Percentiles rank a stretch among this genome's conserved stretches.
These are phyloP conservation scores for Linum tenue DNA, from an alignment of 345 rosid genomes.

Conservation along the genomic window DNA sequence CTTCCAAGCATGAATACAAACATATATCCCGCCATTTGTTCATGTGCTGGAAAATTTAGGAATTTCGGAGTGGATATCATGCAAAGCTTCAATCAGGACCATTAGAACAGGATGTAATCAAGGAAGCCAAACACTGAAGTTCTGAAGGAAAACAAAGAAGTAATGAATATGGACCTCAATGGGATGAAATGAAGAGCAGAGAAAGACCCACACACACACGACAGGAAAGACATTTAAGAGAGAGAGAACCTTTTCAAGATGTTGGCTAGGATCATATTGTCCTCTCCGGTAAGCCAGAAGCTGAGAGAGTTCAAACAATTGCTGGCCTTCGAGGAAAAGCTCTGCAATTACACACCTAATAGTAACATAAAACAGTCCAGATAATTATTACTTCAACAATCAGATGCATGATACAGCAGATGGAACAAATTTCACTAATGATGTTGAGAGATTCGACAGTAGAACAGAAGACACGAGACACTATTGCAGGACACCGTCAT, in stretches of 20 bases:
- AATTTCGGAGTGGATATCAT: neutral
- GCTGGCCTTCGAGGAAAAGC: constrained; percentile 96
- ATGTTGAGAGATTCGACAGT: neutral
- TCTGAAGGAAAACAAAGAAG: neutral
- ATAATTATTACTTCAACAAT: constrained; percentile 4
- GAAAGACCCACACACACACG: neutral
- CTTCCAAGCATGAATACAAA: constrained; percentile 3
- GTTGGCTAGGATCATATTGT: constrained; percentile 94
- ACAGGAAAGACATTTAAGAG: neutral
- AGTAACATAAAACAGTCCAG: constrained; percentile 10
- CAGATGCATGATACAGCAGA: neutral
- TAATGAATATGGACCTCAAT: neutral
- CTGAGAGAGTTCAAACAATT: constrained; percentile 91
- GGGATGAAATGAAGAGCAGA: neutral
- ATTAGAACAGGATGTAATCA: neutral
- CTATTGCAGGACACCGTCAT: neutral
- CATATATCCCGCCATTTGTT: neutral
- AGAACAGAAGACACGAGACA: neutral
- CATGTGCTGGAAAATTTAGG: neutral
- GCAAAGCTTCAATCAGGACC: neutral
- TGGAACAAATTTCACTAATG: neutral
- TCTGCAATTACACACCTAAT: constrained; percentile 96
- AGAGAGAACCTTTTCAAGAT: constrained; percentile 69
- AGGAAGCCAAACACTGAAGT: neutral
- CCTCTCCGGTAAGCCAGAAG: constrained; percentile 99